Evolutionary conservation across 2,329 filamentous ascomycete genomes (phyloP).

Genomic region (Colletotrichum trifolii): DNA sequence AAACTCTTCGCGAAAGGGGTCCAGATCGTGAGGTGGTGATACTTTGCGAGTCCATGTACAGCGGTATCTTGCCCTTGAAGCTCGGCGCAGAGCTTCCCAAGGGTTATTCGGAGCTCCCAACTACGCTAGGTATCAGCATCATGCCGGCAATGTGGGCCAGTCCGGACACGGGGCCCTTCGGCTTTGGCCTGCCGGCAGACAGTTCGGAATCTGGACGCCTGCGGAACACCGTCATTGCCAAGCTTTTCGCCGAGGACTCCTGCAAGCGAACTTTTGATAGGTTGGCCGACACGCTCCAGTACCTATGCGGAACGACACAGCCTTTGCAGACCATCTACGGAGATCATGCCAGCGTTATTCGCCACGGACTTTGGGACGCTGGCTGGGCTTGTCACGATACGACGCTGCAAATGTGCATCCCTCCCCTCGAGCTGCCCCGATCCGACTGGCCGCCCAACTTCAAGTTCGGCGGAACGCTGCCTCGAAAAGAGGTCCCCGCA

Average conservation of each 20-base stretch:
- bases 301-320: conserved; percentile 7
- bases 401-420: conserved; percentile 50
- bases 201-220: conserved; percentile 6
- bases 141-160: conserved; percentile 50
- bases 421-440: conserved; percentile 51
- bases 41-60: conserved; percentile 52
- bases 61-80: conserved; percentile 50
- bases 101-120: conserved; percentile 48
- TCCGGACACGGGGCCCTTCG: conserved; percentile 51
- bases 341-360: background rate
- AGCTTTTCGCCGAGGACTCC: conserved; percentile 5
- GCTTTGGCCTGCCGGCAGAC: conserved; percentile 45
- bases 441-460: conserved; percentile 51
- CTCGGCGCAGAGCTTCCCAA: conserved; percentile 50
- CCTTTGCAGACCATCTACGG: conserved; percentile 1
- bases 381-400: conserved; percentile 11
- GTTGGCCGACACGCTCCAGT: conserved; percentile 2
- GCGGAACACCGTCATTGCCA: conserved; percentile 11
- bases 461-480: conserved; percentile 55
- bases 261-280: conserved; percentile 12
- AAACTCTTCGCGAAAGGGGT: conserved; percentile 44
- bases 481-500: conserved; percentile 43
- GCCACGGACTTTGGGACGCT: conserved; percentile 15
- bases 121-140: conserved; percentile 52
- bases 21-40: conserved; percentile 52